Evolutionary conservation across 2,329 filamentous ascomycete species (phyloP).

Genomic region (Canariomyces notabilis): DNA sequence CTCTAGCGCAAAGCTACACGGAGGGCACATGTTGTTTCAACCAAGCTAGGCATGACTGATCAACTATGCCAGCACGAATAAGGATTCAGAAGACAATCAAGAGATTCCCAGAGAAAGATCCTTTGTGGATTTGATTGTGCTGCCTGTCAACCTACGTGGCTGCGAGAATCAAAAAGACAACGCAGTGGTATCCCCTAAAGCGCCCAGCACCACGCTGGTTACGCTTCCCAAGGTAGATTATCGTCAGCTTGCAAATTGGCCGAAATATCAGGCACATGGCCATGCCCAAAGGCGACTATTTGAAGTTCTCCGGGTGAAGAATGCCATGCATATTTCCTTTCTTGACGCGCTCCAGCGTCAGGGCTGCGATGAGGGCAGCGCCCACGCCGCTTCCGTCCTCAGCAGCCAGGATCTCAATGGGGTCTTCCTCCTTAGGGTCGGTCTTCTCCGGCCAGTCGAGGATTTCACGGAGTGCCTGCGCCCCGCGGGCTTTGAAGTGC

Average conservation of each 20-base stretch:
- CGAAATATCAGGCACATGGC: not conserved
- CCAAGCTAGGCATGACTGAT: no score
- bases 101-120: no score
- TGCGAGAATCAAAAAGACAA: no score
- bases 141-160: no score
- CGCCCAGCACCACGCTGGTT: no score
- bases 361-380: constrained; percentile 82
- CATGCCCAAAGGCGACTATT: not conserved
- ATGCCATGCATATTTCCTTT: constrained; percentile 60
- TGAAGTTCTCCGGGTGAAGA: constrained; percentile 59
- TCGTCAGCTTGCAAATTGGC: no score
- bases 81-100: no score
- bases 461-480: constrained; percentile 86
- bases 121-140: no score
- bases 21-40: no score
- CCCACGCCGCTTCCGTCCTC: constrained; percentile 98
- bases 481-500: constrained; percentile 91
- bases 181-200: no score
- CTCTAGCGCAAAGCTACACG: no score
- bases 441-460: constrained; percentile 83
- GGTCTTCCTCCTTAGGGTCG: constrained; percentile 69
- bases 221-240: not conserved
- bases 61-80: no score
- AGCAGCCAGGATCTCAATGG: constrained; percentile 79
- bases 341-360: constrained; percentile 61